A percentile compares a stretch with the other conserved stretches of the same genome.
Evolutionary conservation across 1,284 basidiomycete species (phyloP).

Genomic region (Apiotrichum mycotoxinovorans): DNA sequence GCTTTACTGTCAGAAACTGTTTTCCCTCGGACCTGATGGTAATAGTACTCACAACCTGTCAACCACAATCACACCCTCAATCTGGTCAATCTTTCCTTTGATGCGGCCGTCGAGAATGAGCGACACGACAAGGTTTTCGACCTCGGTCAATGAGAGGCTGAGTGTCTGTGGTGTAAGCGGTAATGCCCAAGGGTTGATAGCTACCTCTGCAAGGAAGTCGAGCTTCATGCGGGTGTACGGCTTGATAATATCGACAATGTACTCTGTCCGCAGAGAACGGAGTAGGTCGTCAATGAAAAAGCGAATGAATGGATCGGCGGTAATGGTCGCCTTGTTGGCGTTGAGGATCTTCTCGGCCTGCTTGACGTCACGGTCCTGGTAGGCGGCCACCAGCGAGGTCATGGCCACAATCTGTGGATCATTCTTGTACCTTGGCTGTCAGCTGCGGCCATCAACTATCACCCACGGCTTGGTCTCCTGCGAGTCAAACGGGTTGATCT

Average conservation of each 20-base stretch:
- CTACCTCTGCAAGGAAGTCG: slow-evolving; percentile 80
- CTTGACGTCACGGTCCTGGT: slow-evolving; percentile 93
- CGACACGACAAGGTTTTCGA: slow-evolving; percentile 87
- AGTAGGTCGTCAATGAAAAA: slow-evolving; percentile 93
- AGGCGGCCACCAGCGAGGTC: slow-evolving; percentile 94
- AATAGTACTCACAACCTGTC: slow-evolving; percentile 67
- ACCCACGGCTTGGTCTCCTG: slow-evolving; percentile 95
- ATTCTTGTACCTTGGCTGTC: slow-evolving; percentile 75
- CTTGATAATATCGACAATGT: slow-evolving; percentile 95
- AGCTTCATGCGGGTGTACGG: slow-evolving; percentile 92
- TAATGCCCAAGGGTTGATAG: not conserved
- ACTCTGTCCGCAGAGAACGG: slow-evolving; percentile 87
- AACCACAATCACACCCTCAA: slow-evolving; percentile 83
- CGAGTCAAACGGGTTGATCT: slow-evolving; percentile 98
- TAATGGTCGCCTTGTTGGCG: slow-evolving; percentile 91
- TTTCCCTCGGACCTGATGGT: not conserved
- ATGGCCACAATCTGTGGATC: slow-evolving; percentile 96
- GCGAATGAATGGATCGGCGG: slow-evolving; percentile 89
- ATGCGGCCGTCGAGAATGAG: slow-evolving; percentile 94
- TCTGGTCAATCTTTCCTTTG: slow-evolving; percentile 92
- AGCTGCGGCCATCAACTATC: slow-evolving; percentile 1
- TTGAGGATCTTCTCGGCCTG: slow-evolving; percentile 89
- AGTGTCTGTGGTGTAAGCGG: slow-evolving; percentile 65
- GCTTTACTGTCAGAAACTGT: slow-evolving; percentile 49
- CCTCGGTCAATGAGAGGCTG: slow-evolving; percentile 79